Conservation (phyloP, 2,329 filamentous ascomycete species). For the Lomentospora prolificans region DNA sequence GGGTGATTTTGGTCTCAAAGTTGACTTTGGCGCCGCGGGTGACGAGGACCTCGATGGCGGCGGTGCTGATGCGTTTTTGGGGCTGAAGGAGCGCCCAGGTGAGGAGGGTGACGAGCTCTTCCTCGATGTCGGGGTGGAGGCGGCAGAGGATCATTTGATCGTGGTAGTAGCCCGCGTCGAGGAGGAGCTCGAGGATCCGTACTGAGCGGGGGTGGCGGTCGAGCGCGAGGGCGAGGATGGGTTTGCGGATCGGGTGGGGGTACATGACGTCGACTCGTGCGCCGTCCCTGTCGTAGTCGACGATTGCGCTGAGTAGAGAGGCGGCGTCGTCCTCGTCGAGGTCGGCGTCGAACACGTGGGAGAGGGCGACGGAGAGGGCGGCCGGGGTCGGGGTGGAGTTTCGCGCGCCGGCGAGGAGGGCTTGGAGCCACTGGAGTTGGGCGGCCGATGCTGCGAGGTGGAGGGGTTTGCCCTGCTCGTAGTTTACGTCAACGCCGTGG, state of each 20-base stretch:
- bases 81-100: conserved; percentile 53
- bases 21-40: conserved; percentile 46
- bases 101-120: conserved; percentile 47
- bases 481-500: conserved; percentile 37
- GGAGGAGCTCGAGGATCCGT: conserved; percentile 38
- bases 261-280: conserved; percentile 41
- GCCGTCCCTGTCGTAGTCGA: conserved; percentile 37
- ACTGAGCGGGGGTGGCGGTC: conserved; percentile 44
- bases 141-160: conserved; percentile 38
- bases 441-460: conserved; percentile 43
- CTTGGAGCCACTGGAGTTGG: conserved; percentile 36
- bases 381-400: conserved; percentile 30
- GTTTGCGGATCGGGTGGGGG: conserved; percentile 29
- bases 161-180: conserved; percentile 50
- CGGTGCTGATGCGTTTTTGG: conserved; percentile 51
- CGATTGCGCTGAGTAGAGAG: conserved; percentile 40
- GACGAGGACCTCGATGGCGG: conserved; percentile 48
- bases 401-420: conserved; percentile 35
- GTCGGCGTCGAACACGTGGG: conserved; percentile 43
- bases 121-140: conserved; percentile 35
- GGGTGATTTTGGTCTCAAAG: conserved; percentile 39
- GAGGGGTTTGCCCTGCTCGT: conserved; percentile 43
- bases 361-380: conserved; percentile 43
- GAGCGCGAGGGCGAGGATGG: conserved; percentile 42
- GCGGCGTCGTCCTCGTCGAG: conserved; percentile 39